Base-by-base conservation (phyloP, 1,284 basidiomycete genomes). In the Rhodotorula sp. region DNA sequence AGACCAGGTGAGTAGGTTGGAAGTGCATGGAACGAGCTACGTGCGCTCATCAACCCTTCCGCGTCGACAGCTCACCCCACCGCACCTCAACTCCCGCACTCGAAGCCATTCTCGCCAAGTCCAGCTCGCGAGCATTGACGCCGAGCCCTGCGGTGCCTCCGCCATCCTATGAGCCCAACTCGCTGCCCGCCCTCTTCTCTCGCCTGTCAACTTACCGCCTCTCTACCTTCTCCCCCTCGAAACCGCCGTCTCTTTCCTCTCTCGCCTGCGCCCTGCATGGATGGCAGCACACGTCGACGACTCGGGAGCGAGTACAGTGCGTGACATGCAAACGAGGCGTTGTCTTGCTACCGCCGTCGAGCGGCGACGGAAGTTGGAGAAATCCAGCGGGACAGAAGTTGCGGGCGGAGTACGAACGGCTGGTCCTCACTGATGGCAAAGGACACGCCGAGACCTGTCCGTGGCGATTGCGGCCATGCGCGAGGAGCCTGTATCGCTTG, bases 121-220 rank as follows among this genome's bases (percentile, higher is more conserved):
- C 55, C 7, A 37, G 13, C 26, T 2, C 50, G 8, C n/a, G 28
- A 24, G 48, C 56, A 4, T 47, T 50, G 8, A n/a, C 30, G 1
- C 57, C 69, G 18, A 47, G 48, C 26, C 34, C 46, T 2, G 55
- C 55, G 1, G 26, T 37, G 7, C 51, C 65, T 15, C 54, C 63
- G 4, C n/a, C 60, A 2, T 50, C 59, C 5, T 71, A 71, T 56
- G 57, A 62, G 18, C 65, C 70, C 1, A 59, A 50, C 1, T 68
- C 66, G 0, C 64, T 71, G 26, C 44, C 54, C 2, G 15, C 46
- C 16, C 61, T 71, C 52, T 55, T 71, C 53, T 44, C 44, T n/a
- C 62, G 70, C 20, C 51, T 71, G 20, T 50, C 70, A 8, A 68
- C 66, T 20, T 71, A 59, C 66, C 60, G 53, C n/a, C 62, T 71